Percentiles rank a stretch among this genome's conserved stretches.
These are phyloP conservation scores for Pouteria campechiana DNA, from an alignment of 179 eudicot genomes.

Conservation along the genomic window DNA sequence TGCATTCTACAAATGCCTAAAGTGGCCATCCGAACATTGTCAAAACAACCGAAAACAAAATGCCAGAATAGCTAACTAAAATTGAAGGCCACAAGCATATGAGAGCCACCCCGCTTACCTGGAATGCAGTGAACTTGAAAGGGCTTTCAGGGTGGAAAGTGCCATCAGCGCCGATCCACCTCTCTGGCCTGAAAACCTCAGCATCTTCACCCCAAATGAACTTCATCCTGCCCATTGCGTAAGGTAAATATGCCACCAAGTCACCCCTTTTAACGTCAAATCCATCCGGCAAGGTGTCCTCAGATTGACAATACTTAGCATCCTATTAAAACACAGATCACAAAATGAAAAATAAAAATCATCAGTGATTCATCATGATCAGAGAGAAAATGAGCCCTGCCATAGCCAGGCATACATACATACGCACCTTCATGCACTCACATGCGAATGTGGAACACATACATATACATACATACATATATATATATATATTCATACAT, in stretches of 20 bases:
- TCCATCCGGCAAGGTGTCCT: conserved; percentile 76
- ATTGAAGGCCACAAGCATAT: too few species aligned
- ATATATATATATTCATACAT: too few species aligned
- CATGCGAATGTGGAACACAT: too few species aligned
- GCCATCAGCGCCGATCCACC: conserved; percentile 62
- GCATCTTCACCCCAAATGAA: conserved; percentile 77
- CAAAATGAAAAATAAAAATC: background rate
- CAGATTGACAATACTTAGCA: conserved; percentile 39
- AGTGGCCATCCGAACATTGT: too few species aligned
- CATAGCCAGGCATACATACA: too few species aligned
- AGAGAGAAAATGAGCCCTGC: too few species aligned
- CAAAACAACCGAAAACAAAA: too few species aligned
- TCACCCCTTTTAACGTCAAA: conserved; percentile 53
- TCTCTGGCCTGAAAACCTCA: conserved; percentile 53
- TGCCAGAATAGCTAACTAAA: too few species aligned
- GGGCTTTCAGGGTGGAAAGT: conserved; percentile 50
- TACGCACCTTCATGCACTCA: too few species aligned
- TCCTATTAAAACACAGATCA: conserved; percentile 16
- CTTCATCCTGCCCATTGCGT: conserved; percentile 76
- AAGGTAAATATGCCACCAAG: conserved; percentile 45
- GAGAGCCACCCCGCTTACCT: conserved; percentile 25
- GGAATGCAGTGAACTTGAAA: conserved; percentile 71
- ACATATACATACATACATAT: too few species aligned
- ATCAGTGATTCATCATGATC: too few species aligned
- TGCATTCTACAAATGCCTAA: too few species aligned